Percentiles rank a stretch among this genome's conserved stretches.
phyloP scores from a whole-genome alignment of 306 rosid genomes.

The Glycine latifolia region DNA sequence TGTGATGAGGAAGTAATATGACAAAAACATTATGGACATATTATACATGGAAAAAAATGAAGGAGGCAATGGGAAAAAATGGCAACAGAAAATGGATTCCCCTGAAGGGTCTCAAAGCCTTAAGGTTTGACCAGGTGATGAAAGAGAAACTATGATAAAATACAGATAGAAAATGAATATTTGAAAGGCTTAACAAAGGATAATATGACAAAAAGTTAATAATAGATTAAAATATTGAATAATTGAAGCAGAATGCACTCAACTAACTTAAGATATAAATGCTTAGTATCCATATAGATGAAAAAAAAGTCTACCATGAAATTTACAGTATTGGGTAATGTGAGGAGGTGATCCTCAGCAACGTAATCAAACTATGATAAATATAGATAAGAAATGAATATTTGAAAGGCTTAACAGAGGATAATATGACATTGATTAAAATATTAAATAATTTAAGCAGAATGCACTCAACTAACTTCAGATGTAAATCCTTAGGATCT shows the following conservation, averaged over 20 bases:
- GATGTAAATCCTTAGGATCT: conserved; percentile 25
- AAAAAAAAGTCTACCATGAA: conserved; percentile 15
- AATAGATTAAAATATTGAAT: conserved; percentile 26
- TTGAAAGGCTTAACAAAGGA: conserved; percentile 32
- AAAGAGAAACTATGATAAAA: conserved; percentile 20
- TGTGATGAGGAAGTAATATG: conserved; percentile 9
- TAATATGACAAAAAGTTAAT: conserved; percentile 12
- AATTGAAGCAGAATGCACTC: conserved; percentile 22
- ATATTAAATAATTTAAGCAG: conserved; percentile 33
- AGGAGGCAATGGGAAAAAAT: neutral
- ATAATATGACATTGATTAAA: conserved; percentile 7
- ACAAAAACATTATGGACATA: conserved; percentile 24
- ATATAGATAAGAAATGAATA: conserved; percentile 23
- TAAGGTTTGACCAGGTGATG: neutral
- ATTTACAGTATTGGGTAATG: conserved; percentile 93
- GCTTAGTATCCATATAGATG: neutral
- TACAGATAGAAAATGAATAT: conserved; percentile 16
- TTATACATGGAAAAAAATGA: neutral
- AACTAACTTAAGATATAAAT: conserved; percentile 42
- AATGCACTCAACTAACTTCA: conserved; percentile 32
- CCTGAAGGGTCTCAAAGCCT: conserved; percentile 4
- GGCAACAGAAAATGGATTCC: too few relatives aligned
- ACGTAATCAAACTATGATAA: conserved; percentile 48
- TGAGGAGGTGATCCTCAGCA: conserved; percentile 79
- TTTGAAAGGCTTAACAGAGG: conserved; percentile 30